phyloP scores from a whole-genome alignment of 139 green algal species.

The Chlamydomonas sp. region DNA sequence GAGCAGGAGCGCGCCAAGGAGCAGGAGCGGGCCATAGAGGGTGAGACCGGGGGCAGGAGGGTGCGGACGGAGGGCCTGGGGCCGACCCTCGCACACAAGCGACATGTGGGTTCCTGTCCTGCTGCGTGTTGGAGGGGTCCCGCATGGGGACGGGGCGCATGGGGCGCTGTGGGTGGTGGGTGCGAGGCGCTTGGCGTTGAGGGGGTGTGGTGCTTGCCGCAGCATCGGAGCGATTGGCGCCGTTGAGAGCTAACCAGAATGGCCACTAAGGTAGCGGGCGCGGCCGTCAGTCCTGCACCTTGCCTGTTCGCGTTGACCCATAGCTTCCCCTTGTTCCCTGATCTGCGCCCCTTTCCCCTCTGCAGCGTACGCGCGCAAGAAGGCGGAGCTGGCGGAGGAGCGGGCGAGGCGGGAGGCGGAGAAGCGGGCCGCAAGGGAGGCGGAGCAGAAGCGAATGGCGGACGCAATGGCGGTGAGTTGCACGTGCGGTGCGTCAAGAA shows the following conservation, averaged over 20 bases:
- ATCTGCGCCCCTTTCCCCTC: not conserved
- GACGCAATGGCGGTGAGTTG: conserved; percentile 60
- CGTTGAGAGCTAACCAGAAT: not conserved
- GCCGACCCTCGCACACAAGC: not conserved
- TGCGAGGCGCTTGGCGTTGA: not conserved
- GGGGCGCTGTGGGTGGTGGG: not conserved
- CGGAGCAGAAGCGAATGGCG: conserved; percentile 49
- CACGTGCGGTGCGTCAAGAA: not conserved
- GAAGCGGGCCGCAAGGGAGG: conserved; percentile 56
- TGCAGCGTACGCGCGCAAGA: conserved; percentile 63
- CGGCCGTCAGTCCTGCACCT: too few relatives aligned
- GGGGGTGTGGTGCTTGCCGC: not conserved
- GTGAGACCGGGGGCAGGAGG: not conserved
- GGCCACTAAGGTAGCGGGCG: too few relatives aligned
- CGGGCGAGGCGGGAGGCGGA: conserved; percentile 54
- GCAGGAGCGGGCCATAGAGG: conserved; percentile 59
- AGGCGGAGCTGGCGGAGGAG: conserved; percentile 60
- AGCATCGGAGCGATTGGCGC: not conserved
- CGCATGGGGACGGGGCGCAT: too few relatives aligned
- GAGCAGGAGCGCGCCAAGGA: conserved; percentile 57
- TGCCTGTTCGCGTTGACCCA: too few relatives aligned
- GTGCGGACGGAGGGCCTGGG: not conserved
- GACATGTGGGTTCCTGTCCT: not conserved
- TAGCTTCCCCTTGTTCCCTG: not conserved
- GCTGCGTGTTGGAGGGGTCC: too few relatives aligned